Conservation (phyloP, 1,284 basidiomycete genomes). For the Heterobasidion irregulare region DNA sequence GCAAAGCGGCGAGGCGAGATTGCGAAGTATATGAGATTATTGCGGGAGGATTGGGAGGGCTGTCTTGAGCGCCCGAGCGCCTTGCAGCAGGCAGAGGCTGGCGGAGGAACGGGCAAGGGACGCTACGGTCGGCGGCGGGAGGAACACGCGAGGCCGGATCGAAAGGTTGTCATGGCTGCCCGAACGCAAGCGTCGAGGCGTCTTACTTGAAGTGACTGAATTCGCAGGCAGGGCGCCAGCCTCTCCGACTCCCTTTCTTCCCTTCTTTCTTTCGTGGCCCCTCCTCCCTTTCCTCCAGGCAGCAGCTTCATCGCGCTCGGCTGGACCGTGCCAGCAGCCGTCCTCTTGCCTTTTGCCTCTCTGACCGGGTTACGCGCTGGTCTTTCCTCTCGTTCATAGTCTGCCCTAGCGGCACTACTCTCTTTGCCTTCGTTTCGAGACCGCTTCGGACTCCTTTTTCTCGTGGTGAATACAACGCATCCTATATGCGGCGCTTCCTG, state of each 20-base stretch:
- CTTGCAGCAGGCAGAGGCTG: too few relatives aligned
- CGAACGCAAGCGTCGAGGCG: too few relatives aligned
- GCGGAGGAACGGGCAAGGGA: too few relatives aligned
- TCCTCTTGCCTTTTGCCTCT: conserved; percentile 19
- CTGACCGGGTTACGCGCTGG: conserved; percentile 12
- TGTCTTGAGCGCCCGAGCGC: too few relatives aligned
- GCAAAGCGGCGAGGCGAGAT: too few relatives aligned
- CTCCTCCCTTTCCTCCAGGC: neutral
- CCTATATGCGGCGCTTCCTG: neutral
- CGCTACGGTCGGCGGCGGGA: too few relatives aligned
- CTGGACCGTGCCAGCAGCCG: conserved; percentile 11
- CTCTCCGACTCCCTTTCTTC: neutral
- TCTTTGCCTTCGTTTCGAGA: conserved; percentile 9
- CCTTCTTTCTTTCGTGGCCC: neutral
- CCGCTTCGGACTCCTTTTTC: conserved; percentile 9
- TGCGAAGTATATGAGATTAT: too few relatives aligned
- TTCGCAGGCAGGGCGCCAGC: too few relatives aligned
- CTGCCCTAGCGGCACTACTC: conserved; percentile 40
- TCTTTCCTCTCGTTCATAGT: conserved; percentile 16
- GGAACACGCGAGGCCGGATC: too few relatives aligned
- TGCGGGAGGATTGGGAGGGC: too few relatives aligned
- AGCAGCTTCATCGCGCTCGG: conserved; percentile 2
- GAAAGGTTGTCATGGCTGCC: too few relatives aligned
- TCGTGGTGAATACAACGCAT: neutral
- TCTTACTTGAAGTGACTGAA: too few relatives aligned